These are phyloP conservation scores for Rhytidiadelphus loreus DNA, from an alignment of 225 moss, liverwort and hornwort genomes.

Conservation along the genomic window DNA sequence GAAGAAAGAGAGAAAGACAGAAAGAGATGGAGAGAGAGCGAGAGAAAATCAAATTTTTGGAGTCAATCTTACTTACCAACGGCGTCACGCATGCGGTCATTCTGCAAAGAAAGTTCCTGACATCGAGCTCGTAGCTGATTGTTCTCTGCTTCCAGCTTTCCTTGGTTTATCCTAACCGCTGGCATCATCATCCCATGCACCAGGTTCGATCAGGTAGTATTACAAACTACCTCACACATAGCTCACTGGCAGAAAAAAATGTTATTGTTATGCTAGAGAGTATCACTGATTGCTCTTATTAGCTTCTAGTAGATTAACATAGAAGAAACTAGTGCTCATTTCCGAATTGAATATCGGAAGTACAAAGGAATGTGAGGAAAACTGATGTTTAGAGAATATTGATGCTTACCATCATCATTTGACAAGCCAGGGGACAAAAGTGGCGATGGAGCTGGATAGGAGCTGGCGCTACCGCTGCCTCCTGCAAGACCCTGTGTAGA, in stretches of 20 bases:
- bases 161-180: constrained; percentile 26
- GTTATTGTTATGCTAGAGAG: background rate
- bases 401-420: constrained; percentile 21
- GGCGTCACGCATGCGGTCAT: constrained; percentile 40
- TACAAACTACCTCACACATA: background rate
- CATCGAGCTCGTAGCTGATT: constrained; percentile 29
- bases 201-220: background rate
- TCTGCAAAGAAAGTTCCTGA: constrained; percentile 40
- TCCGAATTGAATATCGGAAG: background rate
- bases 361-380: background rate
- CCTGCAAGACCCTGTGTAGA: constrained; percentile 32
- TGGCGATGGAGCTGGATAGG: constrained; percentile 39
- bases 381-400: background rate
- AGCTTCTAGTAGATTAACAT: background rate
- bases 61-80: constrained; percentile 21
- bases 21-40: background rate
- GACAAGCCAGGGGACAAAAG: constrained; percentile 37
- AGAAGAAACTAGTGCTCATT: background rate
- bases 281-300: background rate
- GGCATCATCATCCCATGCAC: constrained; percentile 1
- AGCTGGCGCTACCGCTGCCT: constrained; percentile 36
- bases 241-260: background rate
- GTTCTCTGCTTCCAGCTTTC: constrained; percentile 47
- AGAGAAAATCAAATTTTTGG: background rate
- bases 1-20: background rate